Evolutionary conservation across 2,329 filamentous ascomycete species (phyloP).

Genomic region (Zasmidium cellare): DNA sequence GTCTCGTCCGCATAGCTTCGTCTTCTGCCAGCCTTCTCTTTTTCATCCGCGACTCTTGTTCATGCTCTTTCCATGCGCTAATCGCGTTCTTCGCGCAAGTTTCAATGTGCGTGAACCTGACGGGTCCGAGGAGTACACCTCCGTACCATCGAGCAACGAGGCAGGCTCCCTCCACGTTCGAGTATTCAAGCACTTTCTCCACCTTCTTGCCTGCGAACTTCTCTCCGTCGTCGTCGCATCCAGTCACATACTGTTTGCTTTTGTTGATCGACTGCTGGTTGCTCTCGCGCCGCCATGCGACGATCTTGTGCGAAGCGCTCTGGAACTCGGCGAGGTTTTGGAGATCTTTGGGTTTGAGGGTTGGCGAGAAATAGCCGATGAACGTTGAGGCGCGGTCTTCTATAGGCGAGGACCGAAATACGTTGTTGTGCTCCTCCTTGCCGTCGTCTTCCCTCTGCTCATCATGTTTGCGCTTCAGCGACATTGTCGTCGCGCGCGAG

Average conservation of each 20-base stretch:
- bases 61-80: conserved; percentile 39
- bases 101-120: conserved; percentile 56
- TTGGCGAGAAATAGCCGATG: conserved; percentile 51
- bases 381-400: conserved; percentile 55
- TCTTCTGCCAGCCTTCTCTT: conserved; percentile 37
- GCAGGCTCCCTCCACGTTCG: conserved; percentile 46
- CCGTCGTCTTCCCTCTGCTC: conserved; percentile 13
- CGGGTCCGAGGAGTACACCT: conserved; percentile 49
- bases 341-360: conserved; percentile 41
- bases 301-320: conserved; percentile 52
- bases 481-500: conserved; percentile 16
- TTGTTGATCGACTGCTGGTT: conserved; percentile 48
- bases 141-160: conserved; percentile 59
- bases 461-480: conserved; percentile 32
- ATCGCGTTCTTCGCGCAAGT: conserved; percentile 51
- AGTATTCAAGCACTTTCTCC: conserved; percentile 47
- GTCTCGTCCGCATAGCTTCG: conserved; percentile 34
- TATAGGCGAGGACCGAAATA: conserved; percentile 49
- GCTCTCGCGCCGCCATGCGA: conserved; percentile 51
- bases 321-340: conserved; percentile 47
- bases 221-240: conserved; percentile 57
- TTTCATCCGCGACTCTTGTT: conserved; percentile 31
- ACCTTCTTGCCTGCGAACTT: conserved; percentile 52
- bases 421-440: conserved; percentile 21
- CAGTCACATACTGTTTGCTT: conserved; percentile 42